These are phyloP conservation scores for Candida sojae DNA, from an alignment of 1,139 yeast species.

Conservation along the genomic window DNA sequence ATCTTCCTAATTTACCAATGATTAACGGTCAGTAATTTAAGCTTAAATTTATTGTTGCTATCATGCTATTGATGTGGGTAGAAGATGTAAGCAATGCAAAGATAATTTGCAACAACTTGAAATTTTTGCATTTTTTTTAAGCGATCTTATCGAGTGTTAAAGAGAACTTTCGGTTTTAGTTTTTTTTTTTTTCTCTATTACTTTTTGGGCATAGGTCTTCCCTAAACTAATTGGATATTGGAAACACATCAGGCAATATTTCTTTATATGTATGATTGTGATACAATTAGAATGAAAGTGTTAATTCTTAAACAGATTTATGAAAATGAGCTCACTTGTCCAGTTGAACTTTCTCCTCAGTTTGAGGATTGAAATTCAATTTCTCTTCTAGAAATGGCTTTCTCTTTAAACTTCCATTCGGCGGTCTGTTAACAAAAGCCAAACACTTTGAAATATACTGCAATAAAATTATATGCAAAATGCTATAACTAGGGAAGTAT, in stretches of 20 bases:
- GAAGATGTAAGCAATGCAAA: not conserved
- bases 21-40: not conserved
- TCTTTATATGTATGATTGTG: not conserved
- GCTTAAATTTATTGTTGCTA: not conserved
- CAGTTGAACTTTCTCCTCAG: no score
- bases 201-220: not conserved
- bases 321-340: no score
- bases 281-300: no score
- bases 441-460: no score
- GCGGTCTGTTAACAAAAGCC: no score
- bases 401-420: no score
- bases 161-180: not conserved
- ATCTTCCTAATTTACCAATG: not conserved
- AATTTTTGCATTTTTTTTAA: not conserved
- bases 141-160: not conserved
- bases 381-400: no score
- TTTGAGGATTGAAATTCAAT: no score
- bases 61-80: not conserved
- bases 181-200: not conserved
- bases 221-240: not conserved
- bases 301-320: no score
- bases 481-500: no score
- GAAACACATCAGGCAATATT: not conserved
- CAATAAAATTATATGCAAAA: no score
- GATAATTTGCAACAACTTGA: constrained; percentile 2